Base-by-base conservation (phyloP, 768 basidiomycete genomes). In the Amanita phalloides region DNA sequence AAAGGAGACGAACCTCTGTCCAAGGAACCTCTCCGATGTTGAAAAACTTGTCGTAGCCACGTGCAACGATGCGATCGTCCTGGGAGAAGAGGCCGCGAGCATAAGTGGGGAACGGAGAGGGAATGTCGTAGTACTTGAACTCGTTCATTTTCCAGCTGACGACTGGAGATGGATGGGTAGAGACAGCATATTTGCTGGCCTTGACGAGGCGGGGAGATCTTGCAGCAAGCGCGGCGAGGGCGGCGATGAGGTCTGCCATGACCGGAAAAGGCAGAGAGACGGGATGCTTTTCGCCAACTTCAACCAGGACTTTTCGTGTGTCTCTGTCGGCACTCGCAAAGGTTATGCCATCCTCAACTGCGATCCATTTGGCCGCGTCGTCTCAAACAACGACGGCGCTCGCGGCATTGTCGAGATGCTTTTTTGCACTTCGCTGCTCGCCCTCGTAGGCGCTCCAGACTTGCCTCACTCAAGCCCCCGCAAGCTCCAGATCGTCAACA, bases 41-140 rank as follows among this genome's bases (percentile, higher is more conserved):
- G 74, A 97, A 98, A 68, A 99, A 98, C 71, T 99, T 99, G 72
- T 98, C 96, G 63, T 99, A 98, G 0, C 95, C 96, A 43, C 96
- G 72, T 0, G 78, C 86, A 1, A 96, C 82, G 52, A 99, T 93
- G 51, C 82, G 70, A 53, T 73, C 62, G 39, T 86, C 76, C 9
- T 70, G 65, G 0, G 89, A 86, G 64, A 97, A 98, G 23, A 99
- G 62, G 0, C 96, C 96, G 25, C 96, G 71, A 0, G 93, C 96
- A n/a, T 96, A 78, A 0, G 93, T 96, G 2, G 95, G 95, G 61
- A 97, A 96, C 0, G 91, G 91, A 8, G 84, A 87, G 0, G 91
- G 91, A 2, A 90, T 74, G 45, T 87, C 81, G 54, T 90, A 86
- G 68, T 95, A 97, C 63, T 91, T 91, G 74, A 83, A 90, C 65